phyloP scores from a whole-genome alignment of 2,329 filamentous ascomycete species.

The Diaporthe sp. region DNA sequence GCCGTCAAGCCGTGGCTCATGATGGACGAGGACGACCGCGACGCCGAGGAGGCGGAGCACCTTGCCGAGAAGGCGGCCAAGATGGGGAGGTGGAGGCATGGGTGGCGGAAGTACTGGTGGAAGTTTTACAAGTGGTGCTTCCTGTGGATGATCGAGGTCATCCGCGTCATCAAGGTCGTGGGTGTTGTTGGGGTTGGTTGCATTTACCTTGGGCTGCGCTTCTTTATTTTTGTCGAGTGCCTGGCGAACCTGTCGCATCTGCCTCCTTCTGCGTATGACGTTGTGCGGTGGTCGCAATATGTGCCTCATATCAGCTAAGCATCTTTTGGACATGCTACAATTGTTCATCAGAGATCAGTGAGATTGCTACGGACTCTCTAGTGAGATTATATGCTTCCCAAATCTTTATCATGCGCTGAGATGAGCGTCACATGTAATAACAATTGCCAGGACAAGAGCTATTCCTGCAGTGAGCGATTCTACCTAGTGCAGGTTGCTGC shows the following conservation, averaged over 20 bases:
- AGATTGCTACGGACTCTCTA: too few species aligned
- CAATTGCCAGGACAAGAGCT: too few species aligned
- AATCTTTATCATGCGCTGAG: too few species aligned
- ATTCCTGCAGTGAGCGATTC: too few species aligned
- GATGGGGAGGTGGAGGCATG: constrained; percentile 15
- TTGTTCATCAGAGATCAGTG: too few species aligned
- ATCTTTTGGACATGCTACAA: neutral
- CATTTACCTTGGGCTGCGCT: constrained; percentile 21
- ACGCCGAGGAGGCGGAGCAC: constrained; percentile 36
- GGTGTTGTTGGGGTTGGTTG: neutral
- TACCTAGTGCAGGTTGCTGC: too few species aligned
- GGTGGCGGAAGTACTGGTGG: constrained; percentile 28
- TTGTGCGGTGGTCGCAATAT: constrained; percentile 36
- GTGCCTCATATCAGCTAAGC: constrained; percentile 36
- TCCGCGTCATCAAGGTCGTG: constrained; percentile 30
- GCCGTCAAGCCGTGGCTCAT: constrained; percentile 28
- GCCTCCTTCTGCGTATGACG: constrained; percentile 28
- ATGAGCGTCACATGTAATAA: too few species aligned
- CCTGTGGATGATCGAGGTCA: constrained; percentile 36
- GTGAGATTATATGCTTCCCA: too few species aligned
- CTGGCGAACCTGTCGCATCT: constrained; percentile 30
- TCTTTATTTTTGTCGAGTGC: constrained; percentile 34
- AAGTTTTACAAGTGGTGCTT: constrained; percentile 34
- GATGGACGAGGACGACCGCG: constrained; percentile 38
- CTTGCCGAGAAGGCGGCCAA: constrained; percentile 12